Evolutionary conservation across 805 yeast genomes (phyloP), one percentile per base, ranked within the genome.

Genomic region (Scheffersomyces coipomensis): DNA sequence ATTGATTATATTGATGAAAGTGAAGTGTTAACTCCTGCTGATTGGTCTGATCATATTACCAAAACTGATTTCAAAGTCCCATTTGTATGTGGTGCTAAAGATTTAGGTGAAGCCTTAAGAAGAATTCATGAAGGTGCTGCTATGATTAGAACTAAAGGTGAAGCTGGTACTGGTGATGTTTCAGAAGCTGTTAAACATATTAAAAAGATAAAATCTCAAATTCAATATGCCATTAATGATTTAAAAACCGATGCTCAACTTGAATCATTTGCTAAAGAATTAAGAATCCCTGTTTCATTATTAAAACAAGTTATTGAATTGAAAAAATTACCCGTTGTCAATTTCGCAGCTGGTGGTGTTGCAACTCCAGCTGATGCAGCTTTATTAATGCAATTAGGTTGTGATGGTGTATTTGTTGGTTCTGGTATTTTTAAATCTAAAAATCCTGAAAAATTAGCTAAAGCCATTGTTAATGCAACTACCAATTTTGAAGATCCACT

Each of bases 321-420:
- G 46, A 60, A 65, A 8, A 78, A 79, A 52, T 71, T 85, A 45
- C 90, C 90, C 1, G 95, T 85, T 32, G 93, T 86, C 39, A 85
- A 84, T 66, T 85, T 85, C 56, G 91, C 93, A 29, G 93, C 93
- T 21, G 95, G 95, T 31, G 95, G 95, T 43, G 83, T 85, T 37
- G 93, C 95, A 8, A 83, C 95, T 10, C 95, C 95, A 24, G 81
- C 90, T 7, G 95, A 85, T 60, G 95, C 95, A 19, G 93, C 93
- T 16, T 64, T 86, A 47, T 79, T 87, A 61, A 85, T 86, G 64
- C 62, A 59, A 51, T 55, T 60, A 42, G 66, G 66, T 11, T 56
- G 63, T 42, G 64, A 60, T 40, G 64, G 66, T 39, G 60, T 59
- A 10, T 60, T 60, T 38, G 66, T 60, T 30, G 66, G 66, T 15